These are phyloP conservation scores for Nannizzia gypsea DNA, from an alignment of 2,329 filamentous ascomycete genomes.

Conservation along the genomic window DNA sequence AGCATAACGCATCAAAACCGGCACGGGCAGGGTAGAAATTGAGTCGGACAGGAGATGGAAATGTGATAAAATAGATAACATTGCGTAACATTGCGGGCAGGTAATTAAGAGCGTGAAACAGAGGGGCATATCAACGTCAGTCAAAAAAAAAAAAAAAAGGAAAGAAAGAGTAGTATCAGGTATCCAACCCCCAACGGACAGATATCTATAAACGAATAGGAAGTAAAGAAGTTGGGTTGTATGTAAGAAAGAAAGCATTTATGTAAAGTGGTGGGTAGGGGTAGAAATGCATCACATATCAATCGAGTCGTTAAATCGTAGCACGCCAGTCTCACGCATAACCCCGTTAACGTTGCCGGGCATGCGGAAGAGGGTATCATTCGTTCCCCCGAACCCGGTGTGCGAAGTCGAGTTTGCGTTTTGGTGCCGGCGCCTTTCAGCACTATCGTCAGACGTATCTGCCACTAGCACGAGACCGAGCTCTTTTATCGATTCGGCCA, in stretches of 20 bases:
- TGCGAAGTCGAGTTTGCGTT: not conserved
- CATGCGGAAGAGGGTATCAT: constrained; percentile 40
- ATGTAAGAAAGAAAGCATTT: too few relatives aligned
- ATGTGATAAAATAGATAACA: not conserved
- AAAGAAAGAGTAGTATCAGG: not conserved
- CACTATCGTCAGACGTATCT: constrained; percentile 58
- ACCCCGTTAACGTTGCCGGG: constrained; percentile 80
- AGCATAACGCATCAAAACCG: not conserved
- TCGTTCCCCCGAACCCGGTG: constrained; percentile 20
- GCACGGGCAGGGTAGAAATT: not conserved
- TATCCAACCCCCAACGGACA: not conserved
- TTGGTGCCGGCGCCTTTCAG: constrained; percentile 19
- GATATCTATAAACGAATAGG: not conserved
- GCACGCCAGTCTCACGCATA: constrained; percentile 70
- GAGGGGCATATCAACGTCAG: not conserved
- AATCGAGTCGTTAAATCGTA: constrained; percentile 89
- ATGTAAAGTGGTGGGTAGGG: not conserved
- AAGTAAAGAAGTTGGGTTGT: not conserved
- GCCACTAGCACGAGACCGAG: constrained; percentile 85
- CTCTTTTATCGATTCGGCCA: constrained; percentile 88
- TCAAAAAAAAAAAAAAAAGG: not conserved
- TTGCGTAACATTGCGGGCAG: not conserved
- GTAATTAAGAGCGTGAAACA: not conserved
- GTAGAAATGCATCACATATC: constrained; percentile 41
- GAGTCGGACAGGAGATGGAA: not conserved